These are phyloP conservation scores for Ustilago bromivora DNA, from an alignment of 1,284 basidiomycete species.

Conservation along the genomic window DNA sequence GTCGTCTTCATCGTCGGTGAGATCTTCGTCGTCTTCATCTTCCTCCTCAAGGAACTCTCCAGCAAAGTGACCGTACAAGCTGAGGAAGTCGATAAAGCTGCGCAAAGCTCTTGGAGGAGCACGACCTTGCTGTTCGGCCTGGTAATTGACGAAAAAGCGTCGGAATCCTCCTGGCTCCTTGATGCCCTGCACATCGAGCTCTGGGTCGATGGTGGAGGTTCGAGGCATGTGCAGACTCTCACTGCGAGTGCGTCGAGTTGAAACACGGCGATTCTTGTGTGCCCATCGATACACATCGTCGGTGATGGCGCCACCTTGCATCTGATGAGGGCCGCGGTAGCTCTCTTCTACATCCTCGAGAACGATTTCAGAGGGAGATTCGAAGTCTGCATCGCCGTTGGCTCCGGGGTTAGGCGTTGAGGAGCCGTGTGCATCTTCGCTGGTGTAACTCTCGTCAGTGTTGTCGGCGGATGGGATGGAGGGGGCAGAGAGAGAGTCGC, in stretches of 20 bases:
- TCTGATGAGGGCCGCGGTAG: slow-evolving; percentile 63
- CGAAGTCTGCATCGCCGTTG: slow-evolving; percentile 6
- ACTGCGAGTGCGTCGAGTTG: slow-evolving; percentile 49
- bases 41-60: slow-evolving; percentile 65
- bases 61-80: slow-evolving; percentile 67
- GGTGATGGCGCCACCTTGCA: slow-evolving; percentile 67
- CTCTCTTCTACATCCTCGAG: slow-evolving; percentile 47
- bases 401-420: slow-evolving; percentile 18
- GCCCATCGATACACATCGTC: slow-evolving; percentile 69
- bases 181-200: slow-evolving; percentile 60
- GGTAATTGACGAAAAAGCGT: slow-evolving; percentile 60
- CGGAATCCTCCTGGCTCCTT: slow-evolving; percentile 68
- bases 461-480: slow-evolving; percentile 40
- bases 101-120: slow-evolving; percentile 63
- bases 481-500: slow-evolving; percentile 45
- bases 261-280: slow-evolving; percentile 61
- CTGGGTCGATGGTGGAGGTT: slow-evolving; percentile 60
- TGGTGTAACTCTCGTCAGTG: slow-evolving; percentile 26
- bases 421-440: slow-evolving; percentile 21
- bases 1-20: slow-evolving; percentile 39
- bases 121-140: slow-evolving; percentile 63
- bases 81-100: slow-evolving; percentile 68
- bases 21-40: slow-evolving; percentile 61
- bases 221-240: slow-evolving; percentile 66
- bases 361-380: slow-evolving; percentile 25